Evolutionary conservation across 2,329 filamentous ascomycete species (phyloP).

Genomic region (Ascochyta lentis): DNA sequence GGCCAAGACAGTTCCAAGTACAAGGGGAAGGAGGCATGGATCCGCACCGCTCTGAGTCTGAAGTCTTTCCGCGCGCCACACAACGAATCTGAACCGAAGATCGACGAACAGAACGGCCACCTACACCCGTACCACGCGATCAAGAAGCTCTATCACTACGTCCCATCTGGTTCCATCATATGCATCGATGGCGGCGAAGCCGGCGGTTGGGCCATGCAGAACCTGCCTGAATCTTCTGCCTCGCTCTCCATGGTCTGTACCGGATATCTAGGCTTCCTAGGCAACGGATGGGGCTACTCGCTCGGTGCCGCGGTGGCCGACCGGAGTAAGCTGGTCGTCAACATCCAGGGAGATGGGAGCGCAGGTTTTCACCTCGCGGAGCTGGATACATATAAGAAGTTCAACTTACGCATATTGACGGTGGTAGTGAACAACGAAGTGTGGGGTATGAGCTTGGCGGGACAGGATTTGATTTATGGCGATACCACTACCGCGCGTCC

Average conservation of each 20-base stretch:
- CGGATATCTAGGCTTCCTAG: constrained; percentile 55
- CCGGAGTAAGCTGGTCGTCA: constrained; percentile 50
- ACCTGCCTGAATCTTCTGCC: constrained; percentile 31
- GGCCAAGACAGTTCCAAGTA: constrained; percentile 16
- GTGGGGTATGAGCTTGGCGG: constrained; percentile 56
- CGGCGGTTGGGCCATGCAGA: constrained; percentile 46
- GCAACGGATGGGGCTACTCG: constrained; percentile 56
- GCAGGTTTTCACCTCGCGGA: constrained; percentile 57
- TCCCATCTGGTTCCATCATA: constrained; percentile 49
- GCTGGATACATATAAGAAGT: constrained; percentile 54
- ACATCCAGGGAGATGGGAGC: constrained; percentile 55
- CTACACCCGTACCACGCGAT: constrained; percentile 55
- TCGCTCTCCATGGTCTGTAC: constrained; percentile 37
- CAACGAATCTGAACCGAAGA: constrained; percentile 31
- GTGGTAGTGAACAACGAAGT: constrained; percentile 54
- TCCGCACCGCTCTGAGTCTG: constrained; percentile 33
- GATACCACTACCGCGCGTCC: constrained; percentile 39
- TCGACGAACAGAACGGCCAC: constrained; percentile 35
- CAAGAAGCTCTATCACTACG: constrained; percentile 44
- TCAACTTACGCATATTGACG: constrained; percentile 51
- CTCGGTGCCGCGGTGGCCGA: constrained; percentile 54
- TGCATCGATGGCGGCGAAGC: constrained; percentile 53
- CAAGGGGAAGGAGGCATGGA: constrained; percentile 33
- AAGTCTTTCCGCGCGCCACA: constrained; percentile 29
- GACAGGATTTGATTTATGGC: constrained; percentile 55